Evolutionary conservation across 306 rosid genomes (phyloP), one percentile per base, ranked within the genome.

Genomic region (Dryas octopetala): DNA sequence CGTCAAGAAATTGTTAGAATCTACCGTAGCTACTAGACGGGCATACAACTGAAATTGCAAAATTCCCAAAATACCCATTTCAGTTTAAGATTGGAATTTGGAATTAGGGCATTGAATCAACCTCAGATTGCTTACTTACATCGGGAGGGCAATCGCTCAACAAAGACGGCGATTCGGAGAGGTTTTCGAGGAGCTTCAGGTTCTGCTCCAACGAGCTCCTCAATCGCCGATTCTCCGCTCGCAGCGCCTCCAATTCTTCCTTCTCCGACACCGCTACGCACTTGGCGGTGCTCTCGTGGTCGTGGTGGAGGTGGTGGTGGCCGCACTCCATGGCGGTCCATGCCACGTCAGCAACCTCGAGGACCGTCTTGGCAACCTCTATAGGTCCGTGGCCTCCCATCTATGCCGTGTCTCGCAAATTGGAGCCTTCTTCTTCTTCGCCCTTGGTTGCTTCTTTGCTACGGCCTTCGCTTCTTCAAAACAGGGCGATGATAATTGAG

Each of bases 261-360:
- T 32, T 32, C 38, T 81, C 88, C 0, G 84, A n/a, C n/a, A 80
- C 57, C 59, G 43, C 38, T 32, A 32, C 38, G 60, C 50, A 28
- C 9, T 75, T 63, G 48, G 83, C 15, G 14, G 23, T 38, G 5
- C 65, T 58, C 11, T 66, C 54, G 32, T 64, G 75, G 17, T 65
- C 70, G 46, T 80, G 83, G 69, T 69, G 89, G 57, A 64, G 83
- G 66, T 69, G 78, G 71, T 95, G 90, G 66, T 88, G 86, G 81
- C 74, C 43, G 81, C 79, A 78, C 68, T 95, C 99, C 68, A 92
- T 53, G 86, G 97, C 97, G 59, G 80, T 60, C 96, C 92, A 92
- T 12, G 99, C 97, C 19, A 90, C 96, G 69, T 95, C 99, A 62
- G 99, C 97, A 7, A 95, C 97, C 89, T 95, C 99, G 23, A 95